Evolutionary conservation across 225 moss, liverwort and hornwort species (phyloP), one percentile per base, ranked within the genome.

Genomic region (Antitrichia curtipendula): DNA sequence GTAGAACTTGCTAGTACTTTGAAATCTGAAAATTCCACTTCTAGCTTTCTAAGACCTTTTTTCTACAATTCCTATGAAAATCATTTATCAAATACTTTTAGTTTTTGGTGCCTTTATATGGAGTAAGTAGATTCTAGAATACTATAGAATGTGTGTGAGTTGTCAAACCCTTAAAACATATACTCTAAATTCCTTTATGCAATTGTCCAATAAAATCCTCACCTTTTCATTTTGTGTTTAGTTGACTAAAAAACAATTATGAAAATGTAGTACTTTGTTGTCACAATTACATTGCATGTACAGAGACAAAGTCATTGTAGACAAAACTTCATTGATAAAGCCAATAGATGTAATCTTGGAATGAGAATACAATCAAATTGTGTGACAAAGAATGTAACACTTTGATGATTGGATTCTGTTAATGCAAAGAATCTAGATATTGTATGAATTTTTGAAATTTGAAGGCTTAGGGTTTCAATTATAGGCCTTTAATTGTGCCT

Each of bases 321-420:
- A 27, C 3, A 2, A 43, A 43, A 41, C 27, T 41, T 41, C 41
- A 27, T 27, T 41, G 43, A 9, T 27, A 27, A 70, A 70, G 41
- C 3, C 27, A 41, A 43, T 27, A 70, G 14, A 38, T 40, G 24
- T 15, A 8, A 40, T 11, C 5, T 70, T 70, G 25, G 25, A 70
- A 70, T 41, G 8, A 24, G 5, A 41, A 41, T 41, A 15, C 14
- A 70, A 70, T 70, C 16, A 43, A 41, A 40, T 41, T 41, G 25
- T 0, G 0, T 41, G 2, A 43, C 9, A 27, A 70, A 15, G 41
- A 70, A 3, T 70, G 16, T 27, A 3, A 70, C 1, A 5, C 1
- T 43, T 70, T 41, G 1, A 16, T 43, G 2, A 15, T 27, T 25
- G 8, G 9, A 25, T 70, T 25, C 16, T 27, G 20, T 41, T 41